A percentile compares a stretch with the other conserved stretches of the same genome.
These are phyloP conservation scores for Talaromyces verruculosus DNA, from an alignment of 2,329 filamentous ascomycete species.

Conservation along the genomic window DNA sequence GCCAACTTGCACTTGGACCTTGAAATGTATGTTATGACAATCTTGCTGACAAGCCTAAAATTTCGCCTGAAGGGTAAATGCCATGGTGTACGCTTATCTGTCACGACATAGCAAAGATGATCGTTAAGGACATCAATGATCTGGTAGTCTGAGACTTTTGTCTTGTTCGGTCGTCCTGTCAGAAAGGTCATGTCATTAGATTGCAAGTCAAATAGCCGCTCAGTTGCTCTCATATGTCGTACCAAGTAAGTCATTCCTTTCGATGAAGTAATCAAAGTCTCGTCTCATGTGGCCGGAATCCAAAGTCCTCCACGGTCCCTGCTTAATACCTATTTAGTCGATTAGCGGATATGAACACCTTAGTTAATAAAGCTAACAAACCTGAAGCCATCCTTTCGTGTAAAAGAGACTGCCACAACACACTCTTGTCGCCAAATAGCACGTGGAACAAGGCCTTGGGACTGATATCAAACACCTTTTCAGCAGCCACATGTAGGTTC, in stretches of 20 bases:
- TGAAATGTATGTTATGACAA: conserved; percentile 88
- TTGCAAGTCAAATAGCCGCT: neutral
- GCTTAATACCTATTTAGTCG: conserved; percentile 62
- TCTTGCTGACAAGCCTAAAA: conserved; percentile 82
- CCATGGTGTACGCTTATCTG: conserved; percentile 68
- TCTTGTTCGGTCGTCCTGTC: conserved; percentile 52
- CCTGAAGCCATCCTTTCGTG: conserved; percentile 73
- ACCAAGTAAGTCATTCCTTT: conserved; percentile 65
- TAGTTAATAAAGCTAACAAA: conserved; percentile 29
- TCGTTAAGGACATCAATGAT: conserved; percentile 80
- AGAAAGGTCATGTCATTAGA: neutral
- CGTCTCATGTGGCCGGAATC: conserved; percentile 72
- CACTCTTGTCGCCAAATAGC: conserved; percentile 92
- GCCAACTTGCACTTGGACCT: conserved; percentile 92
- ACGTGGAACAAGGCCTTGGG: conserved; percentile 95
- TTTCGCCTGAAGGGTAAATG: conserved; percentile 77
- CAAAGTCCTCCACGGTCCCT: conserved; percentile 76
- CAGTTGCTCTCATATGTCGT: conserved; percentile 31
- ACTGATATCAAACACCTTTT: conserved; percentile 84
- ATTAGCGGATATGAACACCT: neutral
- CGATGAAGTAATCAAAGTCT: conserved; percentile 77
- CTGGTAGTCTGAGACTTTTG: conserved; percentile 75
- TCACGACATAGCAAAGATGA: conserved; percentile 69
- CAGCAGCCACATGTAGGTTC: conserved; percentile 72
- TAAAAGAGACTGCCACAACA: conserved; percentile 88